These are phyloP conservation scores for Russula sp. DNA, from an alignment of 768 basidiomycete species.

Conservation along the genomic window DNA sequence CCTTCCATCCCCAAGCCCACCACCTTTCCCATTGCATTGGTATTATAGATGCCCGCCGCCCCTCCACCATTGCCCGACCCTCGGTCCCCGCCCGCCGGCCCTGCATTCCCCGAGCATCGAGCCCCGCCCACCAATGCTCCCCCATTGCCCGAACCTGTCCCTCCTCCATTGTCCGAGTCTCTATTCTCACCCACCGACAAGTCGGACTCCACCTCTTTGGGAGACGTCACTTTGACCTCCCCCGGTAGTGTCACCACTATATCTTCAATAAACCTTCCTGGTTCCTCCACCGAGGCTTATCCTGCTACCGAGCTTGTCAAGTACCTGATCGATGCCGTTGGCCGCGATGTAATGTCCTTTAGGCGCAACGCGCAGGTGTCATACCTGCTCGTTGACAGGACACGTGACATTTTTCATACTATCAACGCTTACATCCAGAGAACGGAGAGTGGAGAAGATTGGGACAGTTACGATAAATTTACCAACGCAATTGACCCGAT, in stretches of 20 bases:
- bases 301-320: slow-evolving; percentile 30
- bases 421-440: slow-evolving; percentile 27
- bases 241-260: slow-evolving; percentile 7
- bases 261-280: background rate
- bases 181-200: background rate
- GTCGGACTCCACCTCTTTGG: background rate
- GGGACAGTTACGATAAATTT: slow-evolving; percentile 29
- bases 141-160: too few species aligned
- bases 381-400: slow-evolving; percentile 29
- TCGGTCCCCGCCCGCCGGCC: too few species aligned
- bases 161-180: too few species aligned
- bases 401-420: slow-evolving; percentile 28
- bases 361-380: slow-evolving; percentile 30
- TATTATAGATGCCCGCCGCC: background rate
- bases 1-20: background rate
- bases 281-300: slow-evolving; percentile 9
- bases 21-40: slow-evolving; percentile 4
- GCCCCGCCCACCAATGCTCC: too few species aligned
- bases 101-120: too few species aligned
- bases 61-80: too few species aligned
- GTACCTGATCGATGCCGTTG: slow-evolving; percentile 25
- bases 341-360: slow-evolving; percentile 25
- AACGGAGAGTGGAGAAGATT: slow-evolving; percentile 21
- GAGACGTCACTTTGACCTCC: background rate
- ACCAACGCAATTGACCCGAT: slow-evolving; percentile 31